Conservation (phyloP, 257 asterid species). For the Solanum chmielewskii region DNA sequence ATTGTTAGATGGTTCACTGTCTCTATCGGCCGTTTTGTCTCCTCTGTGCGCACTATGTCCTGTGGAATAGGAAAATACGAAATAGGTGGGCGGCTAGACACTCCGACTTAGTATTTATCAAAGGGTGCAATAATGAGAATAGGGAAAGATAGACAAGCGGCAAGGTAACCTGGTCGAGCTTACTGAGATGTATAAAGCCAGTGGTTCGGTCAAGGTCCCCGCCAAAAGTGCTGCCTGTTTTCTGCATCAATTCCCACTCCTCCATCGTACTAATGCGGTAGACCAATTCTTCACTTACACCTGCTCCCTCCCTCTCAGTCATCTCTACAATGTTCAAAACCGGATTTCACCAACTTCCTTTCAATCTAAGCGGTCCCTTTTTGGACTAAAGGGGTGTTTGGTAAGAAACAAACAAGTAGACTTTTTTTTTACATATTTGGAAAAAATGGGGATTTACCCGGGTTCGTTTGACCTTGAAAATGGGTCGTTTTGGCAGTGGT, state of each 20-base stretch:
- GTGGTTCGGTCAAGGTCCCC: conserved; percentile 56
- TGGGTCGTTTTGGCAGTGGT: too few relatives aligned
- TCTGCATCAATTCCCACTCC: conserved; percentile 67
- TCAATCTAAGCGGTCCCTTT: not conserved
- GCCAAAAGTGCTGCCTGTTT: conserved; percentile 42
- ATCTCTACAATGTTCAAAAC: not conserved
- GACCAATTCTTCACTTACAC: conserved; percentile 21
- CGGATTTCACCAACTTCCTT: not conserved
- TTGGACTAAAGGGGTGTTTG: too few relatives aligned
- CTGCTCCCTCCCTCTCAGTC: not conserved
- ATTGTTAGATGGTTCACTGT: not conserved
- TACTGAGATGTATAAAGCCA: conserved; percentile 73
- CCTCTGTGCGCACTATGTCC: not conserved
- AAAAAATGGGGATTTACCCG: too few relatives aligned
- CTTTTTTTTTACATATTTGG: too few relatives aligned
- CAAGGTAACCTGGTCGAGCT: conserved; percentile 49
- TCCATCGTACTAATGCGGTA: conserved; percentile 67
- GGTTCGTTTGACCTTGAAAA: too few relatives aligned
- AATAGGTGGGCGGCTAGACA: not conserved
- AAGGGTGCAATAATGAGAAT: not conserved
- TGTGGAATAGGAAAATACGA: not conserved
- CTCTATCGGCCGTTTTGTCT: not conserved
- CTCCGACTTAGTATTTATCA: not conserved
- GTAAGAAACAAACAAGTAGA: too few relatives aligned
- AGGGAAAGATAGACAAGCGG: not conserved